Percentiles rank a stretch among this genome's conserved stretches.
Conservation (phyloP, 345 rosid species). For the Hevea brasiliensis region DNA sequence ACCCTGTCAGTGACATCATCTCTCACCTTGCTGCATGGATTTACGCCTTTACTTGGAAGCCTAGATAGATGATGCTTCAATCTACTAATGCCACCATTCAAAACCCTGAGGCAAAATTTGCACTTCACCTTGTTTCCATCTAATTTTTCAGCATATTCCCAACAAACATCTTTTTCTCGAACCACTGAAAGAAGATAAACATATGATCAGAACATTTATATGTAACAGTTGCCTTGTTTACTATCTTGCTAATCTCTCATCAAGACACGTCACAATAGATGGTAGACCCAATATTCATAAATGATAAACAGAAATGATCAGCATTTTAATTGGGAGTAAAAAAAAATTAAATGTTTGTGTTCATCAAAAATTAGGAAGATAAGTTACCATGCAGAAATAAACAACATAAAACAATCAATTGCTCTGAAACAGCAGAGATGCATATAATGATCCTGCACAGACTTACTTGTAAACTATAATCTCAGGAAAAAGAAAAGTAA, state of each 20-base stretch:
- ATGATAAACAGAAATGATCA: not conserved
- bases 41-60: slow-evolving; percentile 86
- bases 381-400: too few relatives aligned
- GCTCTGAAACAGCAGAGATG: not conserved
- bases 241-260: not conserved
- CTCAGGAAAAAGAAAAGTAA: not conserved
- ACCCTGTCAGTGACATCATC: slow-evolving; percentile 82
- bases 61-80: slow-evolving; percentile 89
- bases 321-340: too few relatives aligned
- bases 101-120: slow-evolving; percentile 64
- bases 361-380: too few relatives aligned
- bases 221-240: not conserved
- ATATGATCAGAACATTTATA: slow-evolving; percentile 12
- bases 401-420: too few relatives aligned
- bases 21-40: slow-evolving; percentile 80
- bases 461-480: not conserved
- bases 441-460: not conserved
- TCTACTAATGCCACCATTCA: slow-evolving; percentile 89
- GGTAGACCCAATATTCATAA: not conserved
- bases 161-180: slow-evolving; percentile 82
- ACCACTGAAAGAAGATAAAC: slow-evolving; percentile 56
- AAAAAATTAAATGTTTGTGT: not conserved
- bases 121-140: slow-evolving; percentile 89
- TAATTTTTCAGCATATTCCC: slow-evolving; percentile 89
- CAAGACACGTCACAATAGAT: not conserved